Evolutionary conservation across 208 protist genomes (phyloP), one percentile per base, ranked within the genome.

Genomic region (Crithidia acanthocephali): DNA sequence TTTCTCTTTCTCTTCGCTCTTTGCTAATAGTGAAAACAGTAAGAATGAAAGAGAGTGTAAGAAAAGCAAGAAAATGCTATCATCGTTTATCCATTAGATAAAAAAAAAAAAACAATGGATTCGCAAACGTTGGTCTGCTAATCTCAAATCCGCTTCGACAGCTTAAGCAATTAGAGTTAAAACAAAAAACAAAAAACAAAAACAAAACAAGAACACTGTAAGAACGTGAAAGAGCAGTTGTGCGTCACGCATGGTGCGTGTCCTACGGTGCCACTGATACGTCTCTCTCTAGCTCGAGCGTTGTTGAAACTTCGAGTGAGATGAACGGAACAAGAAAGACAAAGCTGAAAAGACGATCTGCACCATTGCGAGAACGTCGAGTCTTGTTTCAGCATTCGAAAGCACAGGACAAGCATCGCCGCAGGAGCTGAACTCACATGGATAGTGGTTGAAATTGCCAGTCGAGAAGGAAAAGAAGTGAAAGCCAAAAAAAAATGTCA

Each of bases 1-100:
- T n/a, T 99, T 99, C 70, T 98, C 97, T 79, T 99, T 98, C 79
- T 99, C 98, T 25, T 99, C 90, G 99, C 98, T 57, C 22, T 37
- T 33, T n/a, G 22, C 23, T 27, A 57, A 32, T 53, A 53, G 18
- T 28, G 23, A 53, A 18, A 53, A 53, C 2, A 40, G 11, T 40
- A 40, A 40, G 35, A 40, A 40, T 40, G n/a, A n/a, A n/a, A n/a
- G n/a, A n/a, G n/a, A n/a, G n/a, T 40, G 35, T 13, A 40, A 16
- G 22, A 53, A 53, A 28, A 53, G 23, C 48, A 53, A 9, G 23
- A 28, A 28, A 53, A 5, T 28, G 48, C 22, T 53, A 53, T 23
- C 48, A 53, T 53, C 48, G n/a, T n/a, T n/a, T n/a, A 53, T 28
- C 2, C 8, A 53, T 28, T 53, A 15, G 16, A 44, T 11, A 16